These are phyloP conservation scores for Sugiyamaella sp. DNA, from an alignment of 1,139 yeast genomes.

Conservation along the genomic window DNA sequence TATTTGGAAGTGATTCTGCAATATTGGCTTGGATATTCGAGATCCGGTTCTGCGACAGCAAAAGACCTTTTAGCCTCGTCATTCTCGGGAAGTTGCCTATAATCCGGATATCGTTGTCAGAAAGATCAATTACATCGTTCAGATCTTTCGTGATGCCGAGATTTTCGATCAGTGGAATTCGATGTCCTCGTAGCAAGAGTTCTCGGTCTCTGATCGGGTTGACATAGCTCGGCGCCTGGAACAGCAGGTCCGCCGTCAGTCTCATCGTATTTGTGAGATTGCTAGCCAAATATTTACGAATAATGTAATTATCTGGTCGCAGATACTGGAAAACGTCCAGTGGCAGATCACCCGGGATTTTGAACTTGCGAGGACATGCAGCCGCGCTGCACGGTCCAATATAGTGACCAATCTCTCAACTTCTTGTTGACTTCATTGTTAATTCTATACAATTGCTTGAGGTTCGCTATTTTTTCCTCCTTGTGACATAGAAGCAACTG, in stretches of 20 bases:
- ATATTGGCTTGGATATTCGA: constrained; percentile 45
- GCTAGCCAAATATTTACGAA: no score
- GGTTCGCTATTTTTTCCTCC: no score
- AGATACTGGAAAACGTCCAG: no score
- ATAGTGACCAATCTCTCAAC: no score
- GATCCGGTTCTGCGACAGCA: constrained; percentile 64
- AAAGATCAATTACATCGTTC: constrained; percentile 62
- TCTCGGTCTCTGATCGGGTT: constrained; percentile 52
- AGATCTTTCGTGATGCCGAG: constrained; percentile 49
- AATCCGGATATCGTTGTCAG: constrained; percentile 63
- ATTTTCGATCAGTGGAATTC: constrained; percentile 49
- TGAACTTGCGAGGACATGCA: no score
- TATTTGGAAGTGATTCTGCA: constrained; percentile 47
- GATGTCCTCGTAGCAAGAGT: constrained; percentile 47
- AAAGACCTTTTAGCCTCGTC: constrained; percentile 50
- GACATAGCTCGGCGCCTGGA: constrained; percentile 54
- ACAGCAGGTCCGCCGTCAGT: constrained; percentile 53
- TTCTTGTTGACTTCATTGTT: no score
- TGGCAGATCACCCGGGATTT: no score
- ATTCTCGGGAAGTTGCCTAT: constrained; percentile 57
- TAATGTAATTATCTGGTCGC: no score
- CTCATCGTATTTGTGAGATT: constrained; percentile 46
- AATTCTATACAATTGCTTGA: no score
- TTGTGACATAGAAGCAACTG: no score
- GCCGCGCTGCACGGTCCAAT: no score